Percentiles rank a stretch among this genome's conserved stretches.
phyloP scores from a whole-genome alignment of 179 eudicot species.

The Heliamphora pulchella region DNA sequence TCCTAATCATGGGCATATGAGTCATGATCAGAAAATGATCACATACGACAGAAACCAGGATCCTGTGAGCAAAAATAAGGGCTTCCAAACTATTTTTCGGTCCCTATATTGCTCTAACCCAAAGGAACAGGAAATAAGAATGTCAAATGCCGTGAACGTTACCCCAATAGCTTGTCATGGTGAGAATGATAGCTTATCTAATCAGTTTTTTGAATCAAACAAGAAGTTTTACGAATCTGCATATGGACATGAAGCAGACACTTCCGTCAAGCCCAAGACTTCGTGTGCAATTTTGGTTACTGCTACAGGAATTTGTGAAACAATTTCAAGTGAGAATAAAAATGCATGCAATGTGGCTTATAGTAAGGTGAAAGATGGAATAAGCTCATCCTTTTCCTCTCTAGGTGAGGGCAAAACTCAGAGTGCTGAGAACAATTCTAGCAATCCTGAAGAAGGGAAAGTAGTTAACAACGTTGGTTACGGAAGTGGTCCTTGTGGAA shows the following conservation, averaged over 20 bases:
- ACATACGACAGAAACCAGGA: constrained; percentile 11
- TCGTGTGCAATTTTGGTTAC: constrained; percentile 3
- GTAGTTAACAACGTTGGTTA: constrained; percentile 1
- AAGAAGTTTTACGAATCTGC: not conserved
- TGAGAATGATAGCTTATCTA: constrained; percentile 4
- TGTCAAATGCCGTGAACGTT: not conserved
- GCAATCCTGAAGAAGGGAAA: constrained; percentile 17
- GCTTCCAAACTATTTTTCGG: constrained; percentile 43
- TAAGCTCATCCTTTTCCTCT: constrained; percentile 19
- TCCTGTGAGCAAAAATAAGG: constrained; percentile 21
- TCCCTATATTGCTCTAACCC: constrained; percentile 32
- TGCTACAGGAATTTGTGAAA: constrained; percentile 6
- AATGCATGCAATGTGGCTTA: not conserved
- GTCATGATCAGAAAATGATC: constrained; percentile 13
- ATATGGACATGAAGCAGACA: not conserved
- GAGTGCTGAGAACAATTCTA: constrained; percentile 12
- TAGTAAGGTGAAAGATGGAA: constrained; percentile 10
- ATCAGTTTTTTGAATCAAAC: constrained; percentile 8
- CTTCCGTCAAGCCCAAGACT: not conserved
- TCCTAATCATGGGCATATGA: constrained; percentile 10
- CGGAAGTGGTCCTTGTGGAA: constrained; percentile 19
- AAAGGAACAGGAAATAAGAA: constrained; percentile 17
- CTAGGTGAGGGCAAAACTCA: constrained; percentile 13
- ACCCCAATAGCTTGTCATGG: constrained; percentile 16
- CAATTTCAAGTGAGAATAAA: constrained; percentile 9